phyloP scores from a whole-genome alignment of 139 green algal species.

The Chlamydomonas asymmetrica region DNA sequence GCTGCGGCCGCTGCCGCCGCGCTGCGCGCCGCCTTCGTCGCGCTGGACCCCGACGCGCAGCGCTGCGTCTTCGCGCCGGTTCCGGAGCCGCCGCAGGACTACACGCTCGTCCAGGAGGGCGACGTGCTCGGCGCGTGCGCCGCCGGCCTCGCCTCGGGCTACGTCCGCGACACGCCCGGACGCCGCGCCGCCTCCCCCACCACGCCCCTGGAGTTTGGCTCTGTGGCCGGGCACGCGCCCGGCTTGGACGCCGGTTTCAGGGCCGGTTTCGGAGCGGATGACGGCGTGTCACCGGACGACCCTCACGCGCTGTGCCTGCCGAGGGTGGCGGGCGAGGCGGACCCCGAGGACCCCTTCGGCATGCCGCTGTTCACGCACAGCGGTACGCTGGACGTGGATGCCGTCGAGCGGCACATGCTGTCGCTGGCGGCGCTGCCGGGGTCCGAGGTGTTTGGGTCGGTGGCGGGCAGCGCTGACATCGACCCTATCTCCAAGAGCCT shows the following conservation, averaged over 20 bases:
- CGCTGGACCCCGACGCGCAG: slow-evolving; percentile 1
- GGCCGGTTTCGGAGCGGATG: not conserved
- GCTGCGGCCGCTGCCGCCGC: slow-evolving; percentile 23
- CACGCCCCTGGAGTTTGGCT: slow-evolving; percentile 8
- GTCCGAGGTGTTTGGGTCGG: not conserved
- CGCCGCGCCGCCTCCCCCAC: slow-evolving; percentile 20
- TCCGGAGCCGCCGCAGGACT: not conserved
- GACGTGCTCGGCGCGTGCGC: slow-evolving; percentile 36
- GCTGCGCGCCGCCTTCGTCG: slow-evolving; percentile 17
- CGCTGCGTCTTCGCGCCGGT: not conserved
- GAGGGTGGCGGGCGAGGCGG: not conserved
- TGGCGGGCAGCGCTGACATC: not conserved
- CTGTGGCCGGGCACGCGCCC: not conserved
- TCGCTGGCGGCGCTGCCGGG: slow-evolving; percentile 39
- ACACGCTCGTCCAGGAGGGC: slow-evolving; percentile 23
- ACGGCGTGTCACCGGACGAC: not conserved
- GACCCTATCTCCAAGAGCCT: slow-evolving; percentile 31
- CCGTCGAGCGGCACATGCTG: slow-evolving; percentile 53
- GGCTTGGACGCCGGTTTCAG: not conserved
- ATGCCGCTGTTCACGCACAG: slow-evolving; percentile 27
- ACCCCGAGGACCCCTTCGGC: slow-evolving; percentile 8
- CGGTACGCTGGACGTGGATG: slow-evolving; percentile 38
- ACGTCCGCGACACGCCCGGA: slow-evolving; percentile 3
- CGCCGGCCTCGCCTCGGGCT: slow-evolving; percentile 31
- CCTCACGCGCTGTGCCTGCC: not conserved